These are phyloP conservation scores for Oryza punctata DNA, from an alignment of 176 grass and related monocot species.

Conservation along the genomic window DNA sequence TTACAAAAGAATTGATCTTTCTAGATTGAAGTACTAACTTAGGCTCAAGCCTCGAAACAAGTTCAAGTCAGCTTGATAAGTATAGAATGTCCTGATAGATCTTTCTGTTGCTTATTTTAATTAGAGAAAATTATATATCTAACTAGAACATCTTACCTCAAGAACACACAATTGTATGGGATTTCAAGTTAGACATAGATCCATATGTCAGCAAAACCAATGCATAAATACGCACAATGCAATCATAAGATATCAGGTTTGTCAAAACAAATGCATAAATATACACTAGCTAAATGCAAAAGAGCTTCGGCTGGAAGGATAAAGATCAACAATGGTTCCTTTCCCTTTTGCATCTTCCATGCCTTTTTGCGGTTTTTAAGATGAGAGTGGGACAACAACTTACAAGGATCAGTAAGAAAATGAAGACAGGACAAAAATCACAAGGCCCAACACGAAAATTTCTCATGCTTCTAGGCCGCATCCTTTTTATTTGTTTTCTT, in stretches of 20 bases:
- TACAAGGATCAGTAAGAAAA: conserved; percentile 33
- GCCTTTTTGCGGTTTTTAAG: conserved; percentile 50
- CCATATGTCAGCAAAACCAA: conserved; percentile 44
- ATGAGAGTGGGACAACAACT: conserved; percentile 37
- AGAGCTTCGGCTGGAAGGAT: conserved; percentile 31
- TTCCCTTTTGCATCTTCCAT: conserved; percentile 9
- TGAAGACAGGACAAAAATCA: conserved; percentile 44
- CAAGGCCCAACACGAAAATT: conserved; percentile 47
- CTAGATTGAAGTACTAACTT: too few relatives aligned
- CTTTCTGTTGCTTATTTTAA: neutral
- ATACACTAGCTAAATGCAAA: neutral
- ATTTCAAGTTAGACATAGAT: conserved; percentile 32
- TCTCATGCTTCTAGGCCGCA: conserved; percentile 53
- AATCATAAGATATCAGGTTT: conserved; percentile 28
- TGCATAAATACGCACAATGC: neutral
- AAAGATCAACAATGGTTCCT: conserved; percentile 11
- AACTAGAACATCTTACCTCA: neutral
- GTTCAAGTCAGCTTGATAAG: too few relatives aligned
- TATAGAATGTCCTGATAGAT: neutral
- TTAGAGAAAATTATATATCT: neutral
- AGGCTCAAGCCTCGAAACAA: too few relatives aligned
- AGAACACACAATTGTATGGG: conserved; percentile 30
- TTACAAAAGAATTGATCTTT: neutral
- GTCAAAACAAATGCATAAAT: conserved; percentile 30
- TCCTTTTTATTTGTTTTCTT: conserved; percentile 38